Base-by-base conservation (phyloP, 2,329 filamentous ascomycete species). In the Monosporascus sp. region DNA sequence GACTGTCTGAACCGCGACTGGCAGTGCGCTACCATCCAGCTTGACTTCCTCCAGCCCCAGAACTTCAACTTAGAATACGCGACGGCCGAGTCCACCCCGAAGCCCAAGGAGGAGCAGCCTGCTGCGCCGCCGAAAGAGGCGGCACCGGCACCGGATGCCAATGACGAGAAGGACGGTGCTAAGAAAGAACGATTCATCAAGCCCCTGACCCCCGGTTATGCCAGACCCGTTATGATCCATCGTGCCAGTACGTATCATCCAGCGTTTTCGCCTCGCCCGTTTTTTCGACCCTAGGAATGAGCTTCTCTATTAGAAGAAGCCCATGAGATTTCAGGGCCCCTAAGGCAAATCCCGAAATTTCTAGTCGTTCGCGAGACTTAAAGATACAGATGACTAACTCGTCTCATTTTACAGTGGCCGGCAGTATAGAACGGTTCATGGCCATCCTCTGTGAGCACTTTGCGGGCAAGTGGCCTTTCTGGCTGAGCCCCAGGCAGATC, bases 1-100 rank as follows among this genome's bases (percentile, higher is more conserved):
- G 93, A 97, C 72, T 90, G 90, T 46, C 77, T 97, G 61, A 85
- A 85, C 72, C 83, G 92, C 69, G 89, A 92, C 55, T 89, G 86
- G 76, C 89, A 96, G 72, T 95, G 90, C 66, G 90, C 93, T 62
- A 97, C 93, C 14, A 96, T 97, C 62, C 93, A 97, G 74, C 83
- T 96, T 51, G 90, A 96, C 70, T 96, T 95, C 76, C 88, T 96
- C 67, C 81, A 89, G 20, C 87, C 88, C 1, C 78, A 87, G 63
- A 91, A 91, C 71, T 97, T 97, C 74, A 88, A 89, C 66, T 82
- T 97, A 41, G 87, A 92, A 70, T 95, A 91, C 70, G 86, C 89
- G 75, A 90, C 88, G 9, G 84, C 86, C 39, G 87, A 91, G 66
- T 70, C 74, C 52, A 77, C 79, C 59, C 73, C 66, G 15, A 72